phyloP scores from a whole-genome alignment of 2,329 filamentous ascomycete species.

The Aspergillus texensis region DNA sequence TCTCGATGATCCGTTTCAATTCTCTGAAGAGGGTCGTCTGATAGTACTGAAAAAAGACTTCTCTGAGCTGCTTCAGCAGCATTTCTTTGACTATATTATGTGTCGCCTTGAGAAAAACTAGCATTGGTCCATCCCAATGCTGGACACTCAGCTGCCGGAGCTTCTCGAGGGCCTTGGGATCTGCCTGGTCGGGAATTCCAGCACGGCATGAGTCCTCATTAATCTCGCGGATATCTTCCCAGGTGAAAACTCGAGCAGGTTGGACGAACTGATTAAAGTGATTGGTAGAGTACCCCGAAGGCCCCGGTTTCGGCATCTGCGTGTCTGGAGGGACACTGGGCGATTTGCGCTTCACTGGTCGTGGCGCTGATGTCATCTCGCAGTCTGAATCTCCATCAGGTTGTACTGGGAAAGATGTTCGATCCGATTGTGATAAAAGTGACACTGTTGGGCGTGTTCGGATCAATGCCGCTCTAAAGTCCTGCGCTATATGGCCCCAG shows the following conservation, averaged over 20 bases:
- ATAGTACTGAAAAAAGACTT: slow-evolving; percentile 35
- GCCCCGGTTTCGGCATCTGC: neutral
- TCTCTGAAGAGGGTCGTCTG: slow-evolving; percentile 40
- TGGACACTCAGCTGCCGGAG: slow-evolving; percentile 60
- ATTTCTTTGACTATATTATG: slow-evolving; percentile 33
- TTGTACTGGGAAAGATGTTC: slow-evolving; percentile 41
- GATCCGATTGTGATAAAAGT: slow-evolving; percentile 24
- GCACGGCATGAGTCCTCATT: slow-evolving; percentile 59
- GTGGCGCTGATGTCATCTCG: slow-evolving; percentile 23
- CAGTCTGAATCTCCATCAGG: slow-evolving; percentile 28
- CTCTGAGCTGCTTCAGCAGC: slow-evolving; percentile 51
- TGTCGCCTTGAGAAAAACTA: slow-evolving; percentile 39
- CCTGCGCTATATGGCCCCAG: slow-evolving; percentile 50
- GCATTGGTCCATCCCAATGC: slow-evolving; percentile 61
- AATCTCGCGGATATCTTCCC: slow-evolving; percentile 53
- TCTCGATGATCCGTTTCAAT: slow-evolving; percentile 45
- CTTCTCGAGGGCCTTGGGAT: slow-evolving; percentile 62
- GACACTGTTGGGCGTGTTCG: slow-evolving; percentile 45
- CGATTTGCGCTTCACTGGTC: slow-evolving; percentile 26
- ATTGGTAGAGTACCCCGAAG: slow-evolving; percentile 15
- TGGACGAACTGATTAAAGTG: slow-evolving; percentile 28
- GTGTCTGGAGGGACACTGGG: slow-evolving; percentile 8
- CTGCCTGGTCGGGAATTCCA: slow-evolving; percentile 62
- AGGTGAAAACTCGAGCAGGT: slow-evolving; percentile 28
- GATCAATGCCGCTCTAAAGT: slow-evolving; percentile 55